phyloP scores from a whole-genome alignment of 768 basidiomycete species.

The Suillus occidentalis region DNA sequence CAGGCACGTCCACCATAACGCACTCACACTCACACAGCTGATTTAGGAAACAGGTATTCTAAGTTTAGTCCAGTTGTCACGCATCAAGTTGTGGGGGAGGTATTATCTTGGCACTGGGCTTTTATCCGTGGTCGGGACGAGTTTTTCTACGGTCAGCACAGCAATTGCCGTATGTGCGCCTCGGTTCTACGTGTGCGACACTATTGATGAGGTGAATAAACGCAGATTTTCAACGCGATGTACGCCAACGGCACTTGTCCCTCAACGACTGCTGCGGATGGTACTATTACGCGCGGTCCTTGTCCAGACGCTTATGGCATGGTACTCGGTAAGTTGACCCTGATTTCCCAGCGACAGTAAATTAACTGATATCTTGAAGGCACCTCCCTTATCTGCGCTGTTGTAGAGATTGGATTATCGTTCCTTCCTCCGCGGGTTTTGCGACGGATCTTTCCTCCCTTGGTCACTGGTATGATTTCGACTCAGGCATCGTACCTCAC shows the following conservation, averaged over 20 bases:
- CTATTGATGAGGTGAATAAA: background rate
- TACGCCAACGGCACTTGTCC: conserved; percentile 81
- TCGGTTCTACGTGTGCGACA: background rate
- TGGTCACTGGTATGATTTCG: conserved; percentile 60
- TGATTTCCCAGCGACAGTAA: background rate
- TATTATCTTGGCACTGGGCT: conserved; percentile 82
- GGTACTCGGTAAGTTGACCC: conserved; percentile 53
- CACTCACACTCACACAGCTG: background rate
- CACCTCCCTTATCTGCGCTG: conserved; percentile 73
- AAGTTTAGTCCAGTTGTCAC: conserved; percentile 78
- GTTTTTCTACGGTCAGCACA: conserved; percentile 76
- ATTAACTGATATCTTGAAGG: conserved; percentile 38
- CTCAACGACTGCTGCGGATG: conserved; percentile 53
- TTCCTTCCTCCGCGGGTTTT: conserved; percentile 68
- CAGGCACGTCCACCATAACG: conserved; percentile 44
- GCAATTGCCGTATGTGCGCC: conserved; percentile 55
- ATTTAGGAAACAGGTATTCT: conserved; percentile 57
- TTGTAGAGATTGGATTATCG: conserved; percentile 77
- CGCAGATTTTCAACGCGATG: conserved; percentile 71
- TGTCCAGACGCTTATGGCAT: conserved; percentile 84
- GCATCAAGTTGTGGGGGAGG: conserved; percentile 55
- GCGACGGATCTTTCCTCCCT: conserved; percentile 72
- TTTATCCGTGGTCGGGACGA: conserved; percentile 79
- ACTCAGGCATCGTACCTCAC: no score
- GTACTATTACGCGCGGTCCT: conserved; percentile 53